A percentile compares a stretch with the other conserved stretches of the same genome.
phyloP scores from a whole-genome alignment of 176 grass and related monocot genomes.

The Triticum monococcum region DNA sequence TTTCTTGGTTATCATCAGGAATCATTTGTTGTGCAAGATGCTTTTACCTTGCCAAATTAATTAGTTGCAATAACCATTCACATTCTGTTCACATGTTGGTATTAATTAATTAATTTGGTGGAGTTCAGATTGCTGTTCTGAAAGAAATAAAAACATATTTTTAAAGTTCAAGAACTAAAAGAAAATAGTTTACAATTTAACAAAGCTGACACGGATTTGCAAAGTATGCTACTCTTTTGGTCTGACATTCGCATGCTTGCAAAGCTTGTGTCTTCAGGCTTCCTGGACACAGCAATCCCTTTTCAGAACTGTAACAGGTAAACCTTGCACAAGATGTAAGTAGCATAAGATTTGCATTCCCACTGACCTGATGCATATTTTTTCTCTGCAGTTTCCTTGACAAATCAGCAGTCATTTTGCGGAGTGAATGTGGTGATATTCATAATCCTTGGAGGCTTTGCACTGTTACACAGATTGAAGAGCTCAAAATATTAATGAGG shows the following conservation, averaged over 20 bases:
- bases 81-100: not conserved
- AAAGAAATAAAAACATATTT: not conserved
- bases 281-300: constrained; percentile 24
- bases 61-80: not conserved
- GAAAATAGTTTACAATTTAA: not conserved
- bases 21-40: constrained; percentile 2
- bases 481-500: constrained; percentile 71
- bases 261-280: constrained; percentile 52
- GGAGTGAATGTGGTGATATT: constrained; percentile 29
- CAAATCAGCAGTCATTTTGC: constrained; percentile 60
- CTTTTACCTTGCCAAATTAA: not conserved
- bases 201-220: not conserved
- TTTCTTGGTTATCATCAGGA: constrained; percentile 24
- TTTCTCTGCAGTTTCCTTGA: constrained; percentile 65
- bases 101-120: not conserved
- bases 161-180: not conserved
- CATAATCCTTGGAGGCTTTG: constrained; percentile 80
- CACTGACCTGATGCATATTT: constrained; percentile 1
- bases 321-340: constrained; percentile 17
- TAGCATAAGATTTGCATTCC: constrained; percentile 9
- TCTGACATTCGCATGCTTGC: constrained; percentile 23
- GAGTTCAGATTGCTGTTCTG: constrained; percentile 8
- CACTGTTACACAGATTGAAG: constrained; percentile 80
- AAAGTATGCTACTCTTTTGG: constrained; percentile 13
- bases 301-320: constrained; percentile 36